Base-by-base conservation (phyloP, 164 flowering plant genomes). In the Chimonanthus salicifolius region DNA sequence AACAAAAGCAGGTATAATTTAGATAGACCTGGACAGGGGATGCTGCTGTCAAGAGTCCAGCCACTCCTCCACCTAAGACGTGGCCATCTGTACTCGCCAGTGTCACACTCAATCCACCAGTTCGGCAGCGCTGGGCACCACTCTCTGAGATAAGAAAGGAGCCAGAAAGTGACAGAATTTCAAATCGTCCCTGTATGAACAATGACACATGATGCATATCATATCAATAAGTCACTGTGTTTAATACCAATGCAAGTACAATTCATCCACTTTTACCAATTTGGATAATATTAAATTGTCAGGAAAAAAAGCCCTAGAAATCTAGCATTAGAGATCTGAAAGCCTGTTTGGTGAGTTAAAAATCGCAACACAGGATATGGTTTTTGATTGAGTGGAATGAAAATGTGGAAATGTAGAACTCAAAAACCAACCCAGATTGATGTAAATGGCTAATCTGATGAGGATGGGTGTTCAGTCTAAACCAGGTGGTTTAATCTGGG, bases 1-100 rank as follows among this genome's bases (percentile, higher is more conserved):
- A 0, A 58, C 16, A 63, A 21, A 63, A 63, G 43, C 46, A 63
- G 21, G 66, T 21, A 63, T 63, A 18, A 33, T 63, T 63, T 15
- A 80, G 7, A 63, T n/a, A 63, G 21, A 66, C 98, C 94, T 94
- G 97, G 65, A 94, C 88, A 65, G 94, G 93, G 58, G 96, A 77
- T 72, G 98, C 96, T 21, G 97, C 98, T 8, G 85, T 88, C 43
- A 94, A 82, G 65, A 90, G 86, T 71, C 98, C 97, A 44, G 97
- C 94, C 68, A 94, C 97, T 54, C 91, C 80, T 72, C 98, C 98
- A 65, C 98, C 98, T 48, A 92, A 78, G 65, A 94, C 93, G 16
- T 94, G 91, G 11, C 98, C 97, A 85, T 94, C 96, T 16, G 96
- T 89, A 49, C 97, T 97, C 46, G 97, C 88, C 69, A 94, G 74